A percentile compares a stretch with the other conserved stretches of the same genome.
These are phyloP conservation scores for Saprolegnia parasitica DNA, from an alignment of 352 stramenopile species.

Conservation along the genomic window DNA sequence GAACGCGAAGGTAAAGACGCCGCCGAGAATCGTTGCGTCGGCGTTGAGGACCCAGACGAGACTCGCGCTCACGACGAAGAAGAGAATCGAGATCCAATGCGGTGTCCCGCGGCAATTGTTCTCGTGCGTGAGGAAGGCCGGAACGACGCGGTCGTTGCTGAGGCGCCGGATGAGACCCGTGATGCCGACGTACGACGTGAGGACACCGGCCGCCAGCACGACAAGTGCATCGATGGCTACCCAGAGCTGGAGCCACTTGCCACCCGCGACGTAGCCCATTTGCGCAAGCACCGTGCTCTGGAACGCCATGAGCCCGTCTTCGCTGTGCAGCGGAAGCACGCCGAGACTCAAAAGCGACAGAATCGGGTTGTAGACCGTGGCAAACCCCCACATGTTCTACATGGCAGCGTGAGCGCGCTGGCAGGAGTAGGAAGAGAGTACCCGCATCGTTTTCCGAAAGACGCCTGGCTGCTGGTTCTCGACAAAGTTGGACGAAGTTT, in stretches of 20 bases:
- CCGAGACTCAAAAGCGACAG: conserved; percentile 78
- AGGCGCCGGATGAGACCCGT: conserved; percentile 77
- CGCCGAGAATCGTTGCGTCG: conserved; percentile 76
- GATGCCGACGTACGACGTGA: conserved; percentile 89
- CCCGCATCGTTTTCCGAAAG: conserved; percentile 74
- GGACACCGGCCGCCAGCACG: conserved; percentile 76
- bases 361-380: conserved; percentile 83
- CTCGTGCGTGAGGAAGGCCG: conserved; percentile 48
- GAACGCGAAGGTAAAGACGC: conserved; percentile 91
- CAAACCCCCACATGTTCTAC: conserved; percentile 83
- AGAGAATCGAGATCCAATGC: conserved; percentile 78
- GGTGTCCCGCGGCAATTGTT: conserved; percentile 75
- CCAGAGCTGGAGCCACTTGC: conserved; percentile 36
- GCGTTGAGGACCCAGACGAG: conserved; percentile 72
- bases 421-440: conserved; percentile 85
- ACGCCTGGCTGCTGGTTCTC: conserved; percentile 83
- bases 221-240: conserved; percentile 85
- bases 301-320: conserved; percentile 56
- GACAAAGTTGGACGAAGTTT: conserved; percentile 88
- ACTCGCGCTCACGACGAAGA: conserved; percentile 66
- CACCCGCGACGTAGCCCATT: conserved; percentile 56
- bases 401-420: conserved; percentile 77
- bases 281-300: conserved; percentile 69
- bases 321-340: conserved; percentile 61
- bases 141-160: conserved; percentile 67